These are phyloP conservation scores for Adansonia gregorii DNA, from an alignment of 441 rosid genomes.

Conservation along the genomic window DNA sequence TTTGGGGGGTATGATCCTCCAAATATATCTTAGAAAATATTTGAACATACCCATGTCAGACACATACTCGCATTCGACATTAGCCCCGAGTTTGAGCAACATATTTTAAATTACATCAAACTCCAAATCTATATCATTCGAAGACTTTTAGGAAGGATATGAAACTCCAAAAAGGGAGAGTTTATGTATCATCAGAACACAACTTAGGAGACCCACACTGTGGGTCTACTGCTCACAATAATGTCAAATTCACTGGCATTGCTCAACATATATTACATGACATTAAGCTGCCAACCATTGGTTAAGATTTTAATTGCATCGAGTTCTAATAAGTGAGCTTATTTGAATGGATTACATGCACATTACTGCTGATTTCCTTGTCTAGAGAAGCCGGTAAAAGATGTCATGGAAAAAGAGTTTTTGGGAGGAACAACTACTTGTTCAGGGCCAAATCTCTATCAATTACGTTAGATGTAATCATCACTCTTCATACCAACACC, in stretches of 20 bases:
- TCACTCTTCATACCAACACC: not conserved
- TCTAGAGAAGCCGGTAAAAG: not conserved
- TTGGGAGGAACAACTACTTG: not conserved
- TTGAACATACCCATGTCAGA: not conserved
- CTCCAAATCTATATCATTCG: not conserved
- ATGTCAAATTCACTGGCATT: not conserved
- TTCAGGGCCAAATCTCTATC: constrained; percentile 7
- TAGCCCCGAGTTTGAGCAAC: too few relatives aligned
- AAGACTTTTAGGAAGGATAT: not conserved
- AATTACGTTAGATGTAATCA: not conserved
- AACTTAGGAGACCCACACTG: not conserved
- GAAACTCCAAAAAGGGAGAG: not conserved
- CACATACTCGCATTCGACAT: not conserved
- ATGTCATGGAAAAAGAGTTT: not conserved
- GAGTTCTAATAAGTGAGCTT: constrained; percentile 1
- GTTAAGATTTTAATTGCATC: not conserved
- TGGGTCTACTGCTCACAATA: not conserved
- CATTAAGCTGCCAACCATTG: not conserved
- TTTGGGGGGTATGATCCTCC: too few relatives aligned
- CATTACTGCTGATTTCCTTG: not conserved
- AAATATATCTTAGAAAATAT: too few relatives aligned
- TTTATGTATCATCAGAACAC: not conserved
- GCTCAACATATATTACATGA: not conserved
- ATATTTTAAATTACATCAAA: too few relatives aligned
- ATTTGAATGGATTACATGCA: not conserved